Conservation (phyloP, 805 yeast genomes). For the Kodamaea hsintzibuensis region DNA sequence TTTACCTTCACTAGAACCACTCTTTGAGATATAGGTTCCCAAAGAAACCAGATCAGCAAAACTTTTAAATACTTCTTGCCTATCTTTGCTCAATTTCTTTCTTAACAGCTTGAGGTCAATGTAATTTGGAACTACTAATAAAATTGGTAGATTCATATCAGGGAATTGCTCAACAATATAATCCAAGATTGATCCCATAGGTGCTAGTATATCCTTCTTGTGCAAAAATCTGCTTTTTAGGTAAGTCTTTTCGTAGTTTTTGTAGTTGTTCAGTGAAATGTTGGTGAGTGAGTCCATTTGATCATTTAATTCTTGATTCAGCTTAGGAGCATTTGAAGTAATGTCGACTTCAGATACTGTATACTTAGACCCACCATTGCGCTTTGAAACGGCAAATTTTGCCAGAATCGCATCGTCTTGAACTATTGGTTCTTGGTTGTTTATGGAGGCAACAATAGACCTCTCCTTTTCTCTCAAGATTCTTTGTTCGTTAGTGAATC, state of each 20-base stretch:
- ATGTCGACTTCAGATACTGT: not conserved
- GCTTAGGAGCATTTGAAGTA: not conserved
- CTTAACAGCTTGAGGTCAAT: conserved; percentile 1
- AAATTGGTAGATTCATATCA: conserved; percentile 8
- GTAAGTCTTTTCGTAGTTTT: conserved; percentile 3
- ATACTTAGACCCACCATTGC: not conserved
- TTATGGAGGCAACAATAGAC: conserved; percentile 7
- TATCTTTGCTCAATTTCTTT: not conserved
- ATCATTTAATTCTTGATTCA: not conserved
- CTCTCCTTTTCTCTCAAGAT: conserved; percentile 17
- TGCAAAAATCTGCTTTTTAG: not conserved
- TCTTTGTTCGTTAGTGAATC: conserved; percentile 20
- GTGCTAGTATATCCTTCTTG: not conserved
- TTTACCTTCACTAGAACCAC: conserved; percentile 4
- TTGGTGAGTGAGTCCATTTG: not conserved
- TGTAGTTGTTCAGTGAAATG: not conserved
- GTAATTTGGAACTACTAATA: conserved; percentile 20
- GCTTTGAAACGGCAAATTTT: conserved; percentile 7
- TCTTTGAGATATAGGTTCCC: not conserved
- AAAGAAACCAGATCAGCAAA: not conserved
- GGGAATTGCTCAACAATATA: not conserved
- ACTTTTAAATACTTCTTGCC: not conserved
- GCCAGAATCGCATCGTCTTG: conserved; percentile 6
- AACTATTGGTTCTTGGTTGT: not conserved
- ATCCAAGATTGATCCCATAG: not conserved